phyloP scores from a whole-genome alignment of 257 asterid genomes.

The Henckelia pumila region DNA sequence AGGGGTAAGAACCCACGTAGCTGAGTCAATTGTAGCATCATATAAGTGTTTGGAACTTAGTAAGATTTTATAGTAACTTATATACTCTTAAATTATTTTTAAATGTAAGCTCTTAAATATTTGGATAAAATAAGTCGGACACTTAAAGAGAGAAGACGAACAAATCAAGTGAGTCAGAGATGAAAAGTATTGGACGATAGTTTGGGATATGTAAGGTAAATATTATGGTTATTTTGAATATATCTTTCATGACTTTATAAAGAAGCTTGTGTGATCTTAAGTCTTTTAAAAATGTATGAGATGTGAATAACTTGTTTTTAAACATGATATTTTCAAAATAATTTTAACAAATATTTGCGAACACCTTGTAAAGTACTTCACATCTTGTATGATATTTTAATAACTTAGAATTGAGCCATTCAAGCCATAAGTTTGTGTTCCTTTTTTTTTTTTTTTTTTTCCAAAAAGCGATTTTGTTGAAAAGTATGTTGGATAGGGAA shows the following conservation, averaged over 20 bases:
- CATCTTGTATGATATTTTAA: too few species aligned
- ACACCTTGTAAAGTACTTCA: too few species aligned
- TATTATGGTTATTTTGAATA: background rate
- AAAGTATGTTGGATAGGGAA: background rate
- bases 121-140: background rate
- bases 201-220: background rate
- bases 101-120: background rate
- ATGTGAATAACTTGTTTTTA: background rate
- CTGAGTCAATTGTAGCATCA: background rate
- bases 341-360: too few species aligned
- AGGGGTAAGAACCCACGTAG: background rate
- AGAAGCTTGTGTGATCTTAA: background rate
- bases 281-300: background rate
- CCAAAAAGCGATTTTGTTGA: background rate
- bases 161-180: background rate
- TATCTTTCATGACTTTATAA: too few species aligned
- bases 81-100: background rate
- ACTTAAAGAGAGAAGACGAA: background rate
- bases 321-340: too few species aligned
- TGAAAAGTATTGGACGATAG: background rate
- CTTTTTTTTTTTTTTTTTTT: too few species aligned
- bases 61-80: background rate
- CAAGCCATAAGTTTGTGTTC: background rate
- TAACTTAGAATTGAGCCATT: background rate
- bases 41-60: background rate